A percentile compares a stretch with the other conserved stretches of the same genome.
phyloP scores from a whole-genome alignment of 108 stramenopile genomes.

The Fragilaria radians region DNA sequence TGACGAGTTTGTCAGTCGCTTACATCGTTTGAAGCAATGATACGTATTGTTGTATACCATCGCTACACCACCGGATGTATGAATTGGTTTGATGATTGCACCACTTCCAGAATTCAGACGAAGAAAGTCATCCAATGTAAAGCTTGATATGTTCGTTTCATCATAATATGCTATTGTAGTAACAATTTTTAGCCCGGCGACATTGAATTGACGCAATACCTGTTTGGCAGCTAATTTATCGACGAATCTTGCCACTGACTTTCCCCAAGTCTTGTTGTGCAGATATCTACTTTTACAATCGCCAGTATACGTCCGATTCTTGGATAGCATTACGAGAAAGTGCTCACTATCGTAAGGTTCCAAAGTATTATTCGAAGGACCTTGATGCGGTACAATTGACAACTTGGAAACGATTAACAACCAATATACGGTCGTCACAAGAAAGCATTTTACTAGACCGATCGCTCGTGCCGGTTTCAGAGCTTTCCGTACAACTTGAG shows the following conservation, averaged over 20 bases:
- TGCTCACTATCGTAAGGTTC: background rate
- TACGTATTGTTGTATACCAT: conserved; percentile 1
- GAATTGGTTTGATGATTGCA: conserved; percentile 8
- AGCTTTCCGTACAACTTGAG: no score
- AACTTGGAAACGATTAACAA: background rate
- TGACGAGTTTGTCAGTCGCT: background rate
- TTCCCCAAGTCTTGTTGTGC: conserved; percentile 7
- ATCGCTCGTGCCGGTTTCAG: no score
- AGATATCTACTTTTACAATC: background rate
- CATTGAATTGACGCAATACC: background rate
- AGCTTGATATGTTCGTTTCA: background rate
- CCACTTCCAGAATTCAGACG: background rate
- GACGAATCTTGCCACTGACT: conserved; percentile 1
- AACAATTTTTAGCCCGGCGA: background rate
- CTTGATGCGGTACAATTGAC: background rate
- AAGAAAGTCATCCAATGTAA: background rate
- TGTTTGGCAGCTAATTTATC: conserved; percentile 5
- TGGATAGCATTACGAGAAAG: background rate
- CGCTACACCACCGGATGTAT: conserved; percentile 1
- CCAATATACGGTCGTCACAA: background rate
- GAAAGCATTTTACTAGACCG: background rate
- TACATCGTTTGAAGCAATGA: conserved; percentile 9
- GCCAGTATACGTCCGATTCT: conserved; percentile 3
- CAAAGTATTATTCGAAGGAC: background rate
- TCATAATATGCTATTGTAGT: conserved; percentile 5